Evolutionary conservation across 805 yeast species (phyloP).

Genomic region (Saccharomycopsis malanga): DNA sequence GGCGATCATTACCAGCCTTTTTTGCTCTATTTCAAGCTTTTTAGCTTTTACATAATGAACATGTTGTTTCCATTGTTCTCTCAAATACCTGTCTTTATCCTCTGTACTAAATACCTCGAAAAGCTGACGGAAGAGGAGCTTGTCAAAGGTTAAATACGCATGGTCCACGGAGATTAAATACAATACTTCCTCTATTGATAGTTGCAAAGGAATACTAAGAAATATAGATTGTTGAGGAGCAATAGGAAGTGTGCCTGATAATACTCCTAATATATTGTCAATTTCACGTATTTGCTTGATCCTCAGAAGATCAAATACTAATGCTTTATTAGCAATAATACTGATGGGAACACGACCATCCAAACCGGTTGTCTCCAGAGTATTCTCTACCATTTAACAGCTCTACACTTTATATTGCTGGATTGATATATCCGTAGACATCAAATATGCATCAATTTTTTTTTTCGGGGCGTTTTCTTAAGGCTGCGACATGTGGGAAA

Average conservation of each 20-base stretch:
- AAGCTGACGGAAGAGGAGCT: conserved; percentile 26
- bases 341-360: conserved; percentile 15
- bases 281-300: conserved; percentile 46
- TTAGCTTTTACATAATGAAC: conserved; percentile 19
- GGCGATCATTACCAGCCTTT: conserved; percentile 14
- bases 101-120: conserved; percentile 16
- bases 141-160: conserved; percentile 36
- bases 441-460: too few relatives aligned
- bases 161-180: conserved; percentile 49
- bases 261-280: conserved; percentile 65
- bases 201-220: conserved; percentile 71
- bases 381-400: too few relatives aligned
- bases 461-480: too few relatives aligned
- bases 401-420: too few relatives aligned
- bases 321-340: conserved; percentile 25
- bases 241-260: conserved; percentile 75
- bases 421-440: too few relatives aligned
- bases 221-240: conserved; percentile 95
- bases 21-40: conserved; percentile 21
- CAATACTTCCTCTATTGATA: conserved; percentile 65
- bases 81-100: conserved; percentile 15
- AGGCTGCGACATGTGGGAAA: too few relatives aligned
- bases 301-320: conserved; percentile 53
- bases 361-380: too few relatives aligned
- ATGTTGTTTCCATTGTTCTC: conserved; percentile 16